phyloP scores from a whole-genome alignment of 495 filamentous ascomycete species.

The Pseudoneurospora amorphoporcata region DNA sequence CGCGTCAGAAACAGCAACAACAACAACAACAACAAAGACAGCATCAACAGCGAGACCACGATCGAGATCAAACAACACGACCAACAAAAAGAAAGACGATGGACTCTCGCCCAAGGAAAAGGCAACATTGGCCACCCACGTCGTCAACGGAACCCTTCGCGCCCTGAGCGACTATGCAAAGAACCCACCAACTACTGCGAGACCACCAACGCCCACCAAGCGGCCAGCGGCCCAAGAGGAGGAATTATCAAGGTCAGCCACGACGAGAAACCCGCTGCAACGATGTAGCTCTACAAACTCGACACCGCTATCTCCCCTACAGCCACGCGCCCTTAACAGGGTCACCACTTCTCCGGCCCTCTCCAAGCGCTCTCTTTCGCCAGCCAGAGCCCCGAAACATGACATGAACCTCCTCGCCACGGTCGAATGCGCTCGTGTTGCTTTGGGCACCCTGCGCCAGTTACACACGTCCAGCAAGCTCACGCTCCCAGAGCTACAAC shows the following conservation, averaged over 20 bases:
- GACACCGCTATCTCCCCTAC: constrained; percentile 38
- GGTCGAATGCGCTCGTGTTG: constrained; percentile 68
- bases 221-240: constrained; percentile 17
- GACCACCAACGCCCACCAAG: constrained; percentile 13
- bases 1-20: constrained; percentile 9
- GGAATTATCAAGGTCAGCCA: constrained; percentile 23
- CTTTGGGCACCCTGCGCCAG: constrained; percentile 58
- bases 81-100: constrained; percentile 13
- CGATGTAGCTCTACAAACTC: constrained; percentile 38
- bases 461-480: constrained; percentile 40
- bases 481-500: constrained; percentile 53
- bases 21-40: constrained; percentile 3
- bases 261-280: constrained; percentile 26
- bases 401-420: constrained; percentile 31
- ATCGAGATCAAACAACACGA: constrained; percentile 15
- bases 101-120: constrained; percentile 49
- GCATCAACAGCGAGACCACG: constrained; percentile 13
- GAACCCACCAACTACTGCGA: constrained; percentile 13
- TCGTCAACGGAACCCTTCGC: constrained; percentile 69
- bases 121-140: constrained; percentile 65
- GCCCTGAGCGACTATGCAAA: constrained; percentile 65
- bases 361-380: constrained; percentile 20
- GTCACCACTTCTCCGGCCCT: constrained; percentile 34
- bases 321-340: constrained; percentile 44
- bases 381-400: constrained; percentile 11